These are phyloP conservation scores for Trichoderma lentiforme DNA, from an alignment of 2,329 filamentous ascomycete genomes.

Conservation along the genomic window DNA sequence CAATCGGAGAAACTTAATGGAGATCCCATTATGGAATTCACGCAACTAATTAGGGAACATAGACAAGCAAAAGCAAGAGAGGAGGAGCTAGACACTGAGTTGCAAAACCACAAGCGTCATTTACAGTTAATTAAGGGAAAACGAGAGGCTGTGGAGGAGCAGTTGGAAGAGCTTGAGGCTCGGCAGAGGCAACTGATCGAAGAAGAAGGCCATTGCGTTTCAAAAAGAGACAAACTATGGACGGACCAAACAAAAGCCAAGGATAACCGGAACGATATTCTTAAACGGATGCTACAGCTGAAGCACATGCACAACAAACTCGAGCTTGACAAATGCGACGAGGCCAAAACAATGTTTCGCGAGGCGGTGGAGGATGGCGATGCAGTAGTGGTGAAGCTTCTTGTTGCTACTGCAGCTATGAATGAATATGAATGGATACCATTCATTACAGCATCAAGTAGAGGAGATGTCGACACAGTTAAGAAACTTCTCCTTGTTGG, in stretches of 20 bases:
- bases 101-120: background rate
- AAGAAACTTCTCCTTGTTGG: background rate
- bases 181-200: background rate
- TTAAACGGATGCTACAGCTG: background rate
- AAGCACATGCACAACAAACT: background rate
- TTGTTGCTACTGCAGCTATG: background rate
- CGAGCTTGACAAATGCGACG: background rate
- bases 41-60: background rate
- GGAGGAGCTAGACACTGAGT: background rate
- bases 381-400: background rate
- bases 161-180: background rate
- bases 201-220: background rate
- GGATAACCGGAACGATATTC: background rate
- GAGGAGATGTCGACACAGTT: background rate
- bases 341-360: background rate
- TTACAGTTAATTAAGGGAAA: background rate
- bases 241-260: background rate
- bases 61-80: background rate
- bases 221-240: background rate
- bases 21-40: background rate
- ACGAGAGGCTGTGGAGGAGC: background rate
- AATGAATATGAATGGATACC: background rate
- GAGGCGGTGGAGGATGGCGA: background rate
- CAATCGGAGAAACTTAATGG: fast-evolving
- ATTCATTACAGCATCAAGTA: background rate